Base-by-base conservation (phyloP, 768 basidiomycete species). In the Tulasnella sp. region DNA sequence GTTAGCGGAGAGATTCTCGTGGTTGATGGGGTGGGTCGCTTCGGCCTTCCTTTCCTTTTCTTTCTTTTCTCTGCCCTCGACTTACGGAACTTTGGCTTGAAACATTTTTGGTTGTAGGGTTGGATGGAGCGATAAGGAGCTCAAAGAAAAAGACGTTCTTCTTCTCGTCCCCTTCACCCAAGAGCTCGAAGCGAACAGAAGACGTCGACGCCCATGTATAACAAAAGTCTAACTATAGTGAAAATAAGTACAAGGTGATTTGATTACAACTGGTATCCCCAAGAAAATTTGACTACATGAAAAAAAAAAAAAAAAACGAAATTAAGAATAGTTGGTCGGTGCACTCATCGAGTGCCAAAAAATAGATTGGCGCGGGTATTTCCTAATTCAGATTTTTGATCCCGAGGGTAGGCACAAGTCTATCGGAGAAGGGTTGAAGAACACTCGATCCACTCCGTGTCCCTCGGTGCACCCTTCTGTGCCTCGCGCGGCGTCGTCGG, bases 1-100 rank as follows among this genome's bases (percentile, higher is more conserved):
- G 89, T 93, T 4, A 91, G 89, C 81, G 93, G 93, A 38, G 93
- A 93, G 84, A 85, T 90, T 44, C 83, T 93, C 75, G 88, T 92
- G 52, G 92, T 93, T 71, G 80, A 81, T 75, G 80, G 80, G n/a
- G 80, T 77, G 56, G 31, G 76, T 77, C 39, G 34, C 27, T 36
- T 24, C 39, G 38, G 38, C 58, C 58, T 8, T 40, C 46, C 31
- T 74, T 74, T 34, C 75, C 40, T 76, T 34, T 72, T n/a, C 73
- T 42, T 56, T 21, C 39, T 19, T n/a, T 73, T 42, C 71, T 27
- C 68, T 78, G 24, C 14, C 79, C 74, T 46, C 62, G 75, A 42
- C 75, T 52, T 34, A 77, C 38, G 58, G 18, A 68, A 68, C 62
- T 58, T 80, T 40, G 39, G 40, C 77, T 78, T 71, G 31, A 71